These are phyloP conservation scores for Massariosphaeria phaeospora DNA, from an alignment of 495 filamentous ascomycete species.

Conservation along the genomic window DNA sequence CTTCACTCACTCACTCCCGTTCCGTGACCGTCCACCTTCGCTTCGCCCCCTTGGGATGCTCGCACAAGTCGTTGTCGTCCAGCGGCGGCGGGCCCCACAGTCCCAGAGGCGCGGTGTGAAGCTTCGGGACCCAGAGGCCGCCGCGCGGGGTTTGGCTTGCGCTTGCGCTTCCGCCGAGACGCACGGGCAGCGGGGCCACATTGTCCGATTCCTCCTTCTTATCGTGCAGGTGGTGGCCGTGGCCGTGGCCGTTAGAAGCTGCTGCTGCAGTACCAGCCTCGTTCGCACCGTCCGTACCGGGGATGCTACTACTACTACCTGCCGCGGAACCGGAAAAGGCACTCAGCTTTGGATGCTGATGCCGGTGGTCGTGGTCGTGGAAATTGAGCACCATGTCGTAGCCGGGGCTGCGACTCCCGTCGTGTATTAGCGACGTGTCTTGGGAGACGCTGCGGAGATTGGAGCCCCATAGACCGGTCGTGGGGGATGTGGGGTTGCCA, in stretches of 20 bases:
- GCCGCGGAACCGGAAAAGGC: neutral
- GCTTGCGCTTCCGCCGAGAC: neutral
- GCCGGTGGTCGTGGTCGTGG: conserved; percentile 4
- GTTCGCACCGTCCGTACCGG: neutral
- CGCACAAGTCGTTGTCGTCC: conserved; percentile 4
- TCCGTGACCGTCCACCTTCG: conserved; percentile 38
- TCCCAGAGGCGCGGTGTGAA: conserved; percentile 6
- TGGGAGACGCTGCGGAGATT: conserved; percentile 3
- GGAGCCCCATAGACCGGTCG: conserved; percentile 27
- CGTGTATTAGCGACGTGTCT: conserved; percentile 31
- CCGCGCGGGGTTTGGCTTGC: neutral
- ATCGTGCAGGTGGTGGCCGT: neutral
- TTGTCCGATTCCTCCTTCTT: conserved; percentile 20
- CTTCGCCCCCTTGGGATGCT: conserved; percentile 33
- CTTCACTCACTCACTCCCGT: conserved; percentile 29
- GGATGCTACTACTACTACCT: neutral
- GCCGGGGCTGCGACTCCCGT: conserved; percentile 29
- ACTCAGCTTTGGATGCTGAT: neutral
- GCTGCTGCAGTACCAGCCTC: neutral
- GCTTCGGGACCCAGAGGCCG: conserved; percentile 9
- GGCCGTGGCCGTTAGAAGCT: neutral
- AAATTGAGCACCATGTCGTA: conserved; percentile 48
- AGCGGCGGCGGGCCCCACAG: conserved; percentile 33
- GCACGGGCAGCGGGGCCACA: conserved; percentile 20
- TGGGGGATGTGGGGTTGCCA: conserved; percentile 30